These are phyloP conservation scores for Fusarium globosum DNA, from an alignment of 2,329 filamentous ascomycete genomes.

Conservation along the genomic window DNA sequence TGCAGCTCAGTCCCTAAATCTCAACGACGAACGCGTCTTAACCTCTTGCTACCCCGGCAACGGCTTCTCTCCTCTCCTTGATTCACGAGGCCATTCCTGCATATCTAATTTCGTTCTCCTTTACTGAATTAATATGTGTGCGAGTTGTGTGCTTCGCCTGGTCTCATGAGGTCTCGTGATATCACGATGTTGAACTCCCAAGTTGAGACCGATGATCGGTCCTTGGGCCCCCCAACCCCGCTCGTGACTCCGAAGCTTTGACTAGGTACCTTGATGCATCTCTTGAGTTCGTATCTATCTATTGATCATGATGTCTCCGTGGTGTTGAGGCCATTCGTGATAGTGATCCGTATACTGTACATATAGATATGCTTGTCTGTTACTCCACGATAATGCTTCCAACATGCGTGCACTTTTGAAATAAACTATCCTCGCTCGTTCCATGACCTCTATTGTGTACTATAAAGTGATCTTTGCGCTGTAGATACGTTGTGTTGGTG, in stretches of 20 bases:
- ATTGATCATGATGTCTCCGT: background rate
- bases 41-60: constrained; percentile 11
- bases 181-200: background rate
- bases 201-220: background rate
- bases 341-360: background rate
- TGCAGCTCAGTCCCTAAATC: background rate
- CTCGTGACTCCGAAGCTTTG: background rate
- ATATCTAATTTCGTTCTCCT: constrained; percentile 3
- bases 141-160: background rate
- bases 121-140: constrained; percentile 24
- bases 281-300: background rate
- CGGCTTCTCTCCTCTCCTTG: background rate
- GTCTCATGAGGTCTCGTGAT: background rate
- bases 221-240: background rate
- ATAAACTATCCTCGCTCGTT: background rate
- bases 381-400: background rate
- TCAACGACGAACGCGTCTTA: constrained; percentile 1
- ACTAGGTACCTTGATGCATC: too few relatives aligned
- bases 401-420: background rate
- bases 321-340: constrained; percentile 18
- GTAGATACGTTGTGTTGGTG: background rate
- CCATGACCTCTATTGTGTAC: accelerated
- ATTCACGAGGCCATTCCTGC: background rate
- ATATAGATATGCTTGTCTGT: background rate
- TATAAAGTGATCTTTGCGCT: accelerated